phyloP scores from a whole-genome alignment of 2,329 filamentous ascomycete genomes.

The Ceratocystis harringtonii region DNA sequence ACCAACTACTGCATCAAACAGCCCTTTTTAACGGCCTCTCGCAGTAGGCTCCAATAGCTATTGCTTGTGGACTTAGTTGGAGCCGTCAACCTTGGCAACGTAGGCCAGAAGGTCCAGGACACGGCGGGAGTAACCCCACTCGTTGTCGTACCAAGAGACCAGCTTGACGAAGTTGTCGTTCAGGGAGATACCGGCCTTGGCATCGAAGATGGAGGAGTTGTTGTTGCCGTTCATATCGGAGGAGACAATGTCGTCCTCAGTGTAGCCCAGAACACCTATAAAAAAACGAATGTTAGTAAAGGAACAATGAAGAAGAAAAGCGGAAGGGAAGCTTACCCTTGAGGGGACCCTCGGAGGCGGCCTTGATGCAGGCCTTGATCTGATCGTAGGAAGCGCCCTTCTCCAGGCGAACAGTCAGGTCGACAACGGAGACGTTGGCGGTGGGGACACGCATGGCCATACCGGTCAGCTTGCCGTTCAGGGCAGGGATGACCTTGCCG shows the following conservation, averaged over 20 bases:
- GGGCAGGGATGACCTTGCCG: slow-evolving; percentile 95
- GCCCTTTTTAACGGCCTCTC: not conserved
- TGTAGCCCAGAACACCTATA: slow-evolving; percentile 76
- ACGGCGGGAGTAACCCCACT: slow-evolving; percentile 99
- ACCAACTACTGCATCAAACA: not conserved
- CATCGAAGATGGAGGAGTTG: slow-evolving; percentile 96
- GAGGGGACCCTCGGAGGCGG: slow-evolving; percentile 64
- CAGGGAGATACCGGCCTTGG: slow-evolving; percentile 95
- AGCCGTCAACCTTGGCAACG: slow-evolving; percentile 61
- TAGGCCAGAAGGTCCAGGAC: slow-evolving; percentile 68
- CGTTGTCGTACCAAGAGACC: slow-evolving; percentile 97
- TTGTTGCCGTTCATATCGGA: slow-evolving; percentile 84
- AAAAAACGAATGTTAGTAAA: slow-evolving; percentile 16
- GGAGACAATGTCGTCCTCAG: slow-evolving; percentile 93
- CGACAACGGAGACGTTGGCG: slow-evolving; percentile 96
- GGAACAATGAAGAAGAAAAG: not conserved
- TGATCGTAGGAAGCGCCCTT: slow-evolving; percentile 77
- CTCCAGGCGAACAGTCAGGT: slow-evolving; percentile 86
- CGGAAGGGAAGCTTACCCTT: slow-evolving; percentile 50
- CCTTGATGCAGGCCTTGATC: slow-evolving; percentile 88
- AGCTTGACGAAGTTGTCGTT: slow-evolving; percentile 99
- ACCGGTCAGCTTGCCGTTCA: slow-evolving; percentile 99
- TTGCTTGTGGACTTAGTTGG: slow-evolving; percentile 28
- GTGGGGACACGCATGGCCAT: slow-evolving; percentile 99
- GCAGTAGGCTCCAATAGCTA: not conserved